A percentile compares a stretch with the other conserved stretches of the same genome.
phyloP scores from a whole-genome alignment of 2,329 filamentous ascomycete species.

The Lasiodiplodia gonubiensis region DNA sequence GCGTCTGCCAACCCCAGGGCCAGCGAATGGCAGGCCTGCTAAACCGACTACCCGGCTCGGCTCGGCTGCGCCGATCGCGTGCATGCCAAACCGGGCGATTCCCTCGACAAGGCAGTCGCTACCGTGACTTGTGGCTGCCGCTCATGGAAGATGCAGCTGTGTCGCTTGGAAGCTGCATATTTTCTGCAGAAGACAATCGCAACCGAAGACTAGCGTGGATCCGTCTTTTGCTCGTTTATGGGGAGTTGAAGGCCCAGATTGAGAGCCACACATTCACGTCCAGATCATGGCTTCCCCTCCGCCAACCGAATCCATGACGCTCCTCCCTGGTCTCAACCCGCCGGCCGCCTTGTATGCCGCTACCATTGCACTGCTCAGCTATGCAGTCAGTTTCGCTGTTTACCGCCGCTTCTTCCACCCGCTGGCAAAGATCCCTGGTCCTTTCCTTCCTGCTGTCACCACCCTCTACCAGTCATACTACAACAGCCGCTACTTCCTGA shows the following conservation, averaged over 20 bases:
- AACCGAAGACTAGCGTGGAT: too few relatives aligned
- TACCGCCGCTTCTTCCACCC: constrained; percentile 30
- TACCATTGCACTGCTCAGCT: background rate
- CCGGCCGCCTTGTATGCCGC: background rate
- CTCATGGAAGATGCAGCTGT: background rate
- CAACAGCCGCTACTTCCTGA: constrained; percentile 30
- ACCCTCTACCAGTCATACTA: constrained; percentile 31
- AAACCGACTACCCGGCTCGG: too few relatives aligned
- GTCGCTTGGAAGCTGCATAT: background rate
- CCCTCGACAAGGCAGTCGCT: background rate
- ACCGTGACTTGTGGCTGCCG: background rate
- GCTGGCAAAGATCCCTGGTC: constrained; percentile 29
- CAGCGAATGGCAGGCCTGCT: background rate
- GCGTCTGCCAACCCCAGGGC: background rate
- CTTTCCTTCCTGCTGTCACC: constrained; percentile 27
- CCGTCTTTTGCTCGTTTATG: too few relatives aligned
- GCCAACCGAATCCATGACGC: background rate
- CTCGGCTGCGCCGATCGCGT: background rate
- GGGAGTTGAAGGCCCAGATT: too few relatives aligned
- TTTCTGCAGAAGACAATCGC: background rate
- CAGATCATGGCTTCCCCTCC: too few relatives aligned
- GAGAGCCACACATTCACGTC: too few relatives aligned
- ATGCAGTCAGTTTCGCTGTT: constrained; percentile 1
- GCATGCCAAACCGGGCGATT: background rate
- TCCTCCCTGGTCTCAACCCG: background rate